These are phyloP conservation scores for Jackrogersella minutella DNA, from an alignment of 495 filamentous ascomycete genomes.

Conservation along the genomic window DNA sequence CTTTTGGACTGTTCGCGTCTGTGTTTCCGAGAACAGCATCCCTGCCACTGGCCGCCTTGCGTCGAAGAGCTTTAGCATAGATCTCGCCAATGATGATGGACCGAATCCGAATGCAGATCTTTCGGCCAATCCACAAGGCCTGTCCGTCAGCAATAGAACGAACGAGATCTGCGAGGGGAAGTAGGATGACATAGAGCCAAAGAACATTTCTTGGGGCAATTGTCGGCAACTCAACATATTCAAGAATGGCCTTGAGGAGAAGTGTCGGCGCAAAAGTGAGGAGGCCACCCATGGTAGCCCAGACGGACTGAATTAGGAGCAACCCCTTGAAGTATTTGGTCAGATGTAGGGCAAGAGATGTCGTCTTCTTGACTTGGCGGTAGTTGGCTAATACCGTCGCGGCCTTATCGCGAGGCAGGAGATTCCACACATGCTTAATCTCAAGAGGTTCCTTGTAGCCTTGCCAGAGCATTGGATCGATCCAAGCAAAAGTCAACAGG, in stretches of 20 bases:
- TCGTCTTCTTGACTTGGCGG: constrained; percentile 84
- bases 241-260: constrained; percentile 86
- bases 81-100: constrained; percentile 98
- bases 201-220: constrained; percentile 85
- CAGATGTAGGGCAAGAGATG: constrained; percentile 79
- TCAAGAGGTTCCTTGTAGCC: constrained; percentile 90
- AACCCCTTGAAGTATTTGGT: constrained; percentile 81
- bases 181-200: constrained; percentile 93
- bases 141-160: constrained; percentile 84
- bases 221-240: constrained; percentile 87
- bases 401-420: constrained; percentile 87
- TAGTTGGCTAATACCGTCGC: constrained; percentile 80
- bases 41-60: constrained; percentile 81
- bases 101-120: constrained; percentile 89
- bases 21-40: constrained; percentile 71
- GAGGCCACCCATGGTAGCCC: constrained; percentile 78
- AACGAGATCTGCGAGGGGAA: constrained; percentile 79
- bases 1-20: constrained; percentile 45
- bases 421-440: constrained; percentile 88
- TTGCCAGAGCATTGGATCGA: constrained; percentile 86
- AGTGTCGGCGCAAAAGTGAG: constrained; percentile 93
- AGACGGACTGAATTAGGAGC: constrained; percentile 78
- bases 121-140: constrained; percentile 92
- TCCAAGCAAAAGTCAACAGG: constrained; percentile 87
- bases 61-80: constrained; percentile 93